phyloP scores from a whole-genome alignment of 2,329 filamentous ascomycete species.

The Cercospora sp. region DNA sequence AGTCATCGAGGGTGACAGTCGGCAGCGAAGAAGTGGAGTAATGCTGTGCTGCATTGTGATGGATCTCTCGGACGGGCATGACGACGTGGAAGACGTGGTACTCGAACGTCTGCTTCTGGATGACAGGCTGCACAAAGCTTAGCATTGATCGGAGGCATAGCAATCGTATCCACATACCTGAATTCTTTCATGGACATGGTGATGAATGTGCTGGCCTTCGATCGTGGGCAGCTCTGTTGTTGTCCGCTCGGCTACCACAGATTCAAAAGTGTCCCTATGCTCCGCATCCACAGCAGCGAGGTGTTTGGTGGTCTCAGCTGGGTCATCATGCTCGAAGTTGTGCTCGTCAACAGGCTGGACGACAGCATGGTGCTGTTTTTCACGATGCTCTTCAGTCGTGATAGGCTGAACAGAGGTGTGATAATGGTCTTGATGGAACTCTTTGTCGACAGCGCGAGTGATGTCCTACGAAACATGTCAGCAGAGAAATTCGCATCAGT shows the following conservation, averaged over 20 bases:
- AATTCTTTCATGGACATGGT: conserved; percentile 66
- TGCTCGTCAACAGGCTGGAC: conserved; percentile 60
- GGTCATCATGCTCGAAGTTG: conserved; percentile 61
- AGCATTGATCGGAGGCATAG: background rate
- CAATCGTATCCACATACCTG: conserved; percentile 8
- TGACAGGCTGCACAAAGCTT: conserved; percentile 43
- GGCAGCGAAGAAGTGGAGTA: conserved; percentile 66
- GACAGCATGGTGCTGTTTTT: conserved; percentile 64
- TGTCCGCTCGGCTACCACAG: conserved; percentile 53
- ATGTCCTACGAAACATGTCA: conserved; percentile 11
- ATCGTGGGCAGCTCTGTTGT: conserved; percentile 52
- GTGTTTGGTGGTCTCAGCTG: conserved; percentile 48
- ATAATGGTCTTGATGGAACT: conserved; percentile 72
- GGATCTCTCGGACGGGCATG: conserved; percentile 68
- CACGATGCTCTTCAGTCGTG: conserved; percentile 55
- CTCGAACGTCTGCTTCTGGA: conserved; percentile 66
- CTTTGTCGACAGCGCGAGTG: conserved; percentile 52
- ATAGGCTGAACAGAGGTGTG: conserved; percentile 70
- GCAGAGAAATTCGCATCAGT: background rate
- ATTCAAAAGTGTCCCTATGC: conserved; percentile 53
- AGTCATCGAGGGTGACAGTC: conserved; percentile 64
- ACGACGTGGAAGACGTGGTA: conserved; percentile 69
- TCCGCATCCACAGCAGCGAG: conserved; percentile 56
- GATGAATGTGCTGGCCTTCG: conserved; percentile 63
- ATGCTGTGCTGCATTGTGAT: conserved; percentile 65